A percentile compares a stretch with the other conserved stretches of the same genome.
These are phyloP conservation scores for Stenocarpella maydis DNA, from an alignment of 2,329 filamentous ascomycete species.

Conservation along the genomic window DNA sequence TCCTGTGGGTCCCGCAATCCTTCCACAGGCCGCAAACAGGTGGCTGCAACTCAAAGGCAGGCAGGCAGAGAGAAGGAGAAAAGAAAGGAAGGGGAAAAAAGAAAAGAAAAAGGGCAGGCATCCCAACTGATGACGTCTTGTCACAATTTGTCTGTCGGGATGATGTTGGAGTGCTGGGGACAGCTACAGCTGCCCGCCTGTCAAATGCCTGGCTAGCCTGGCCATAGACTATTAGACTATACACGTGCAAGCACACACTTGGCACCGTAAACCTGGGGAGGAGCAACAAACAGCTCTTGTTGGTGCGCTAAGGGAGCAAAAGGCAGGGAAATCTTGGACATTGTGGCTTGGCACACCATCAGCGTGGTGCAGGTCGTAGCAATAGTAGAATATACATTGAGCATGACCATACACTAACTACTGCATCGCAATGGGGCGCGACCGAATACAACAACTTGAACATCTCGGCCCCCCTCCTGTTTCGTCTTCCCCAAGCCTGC, in stretches of 20 bases:
- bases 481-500: not conserved
- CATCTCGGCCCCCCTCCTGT: not conserved
- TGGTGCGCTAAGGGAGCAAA: not conserved
- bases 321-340: slow-evolving; percentile 19
- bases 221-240: too few species aligned
- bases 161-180: not conserved
- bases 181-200: not conserved
- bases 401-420: too few species aligned
- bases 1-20: not conserved
- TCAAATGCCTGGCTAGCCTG: too few species aligned
- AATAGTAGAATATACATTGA: not conserved
- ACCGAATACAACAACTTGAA: not conserved
- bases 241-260: too few species aligned
- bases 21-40: slow-evolving; percentile 4
- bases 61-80: not conserved
- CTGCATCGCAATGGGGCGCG: not conserved
- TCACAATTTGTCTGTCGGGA: not conserved
- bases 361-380: not conserved
- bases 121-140: slow-evolving; percentile 21
- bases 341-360: slow-evolving; percentile 23
- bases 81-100: not conserved
- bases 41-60: not conserved
- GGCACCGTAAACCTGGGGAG: not conserved
- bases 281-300: not conserved
- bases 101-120: not conserved